Evolutionary conservation across 116 monocot genomes (phyloP), one percentile per base, ranked within the genome.

Genomic region (Zostera marina): DNA sequence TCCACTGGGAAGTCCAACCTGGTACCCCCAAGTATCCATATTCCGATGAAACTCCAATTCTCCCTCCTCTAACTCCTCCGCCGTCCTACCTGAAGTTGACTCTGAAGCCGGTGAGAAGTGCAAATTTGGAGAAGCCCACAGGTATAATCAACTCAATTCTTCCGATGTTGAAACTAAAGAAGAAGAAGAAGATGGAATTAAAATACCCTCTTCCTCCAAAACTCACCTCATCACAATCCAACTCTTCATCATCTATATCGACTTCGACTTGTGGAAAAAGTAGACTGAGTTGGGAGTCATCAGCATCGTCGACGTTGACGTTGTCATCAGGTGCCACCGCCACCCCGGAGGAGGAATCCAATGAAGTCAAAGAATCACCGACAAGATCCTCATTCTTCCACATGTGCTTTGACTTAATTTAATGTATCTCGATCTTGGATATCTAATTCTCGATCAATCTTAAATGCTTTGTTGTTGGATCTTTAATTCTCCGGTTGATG

Each of bases 1-100:
- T 87, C 73, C 0, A 63, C 8, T 87, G 87, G 87, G 87, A 87
- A 61, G 74, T 81, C 8, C 76, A 67, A 26, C 87, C 87, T 6
- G 87, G 87, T 4, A 81, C 76, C 0, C 83, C 88, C 0, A 88
- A 88, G 48, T 8, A 75, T 63, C 5, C 69, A 51, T n/a, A n/a
- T 32, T 11, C 38, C 14, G 17, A 56, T 49, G 14, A 53, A 41
- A 17, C 64, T 44, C 8, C 72, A 8, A 9, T 47, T 22, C 68
- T 72, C 22, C 79, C 75, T 59, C 59, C 60, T 11, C 79, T 72
- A 7, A 73, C 83, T 1, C 79, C 88, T 22, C 81, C 88, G 8
- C 83, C 82, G 0, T 83, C 83, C 38, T 83, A 44, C 61, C 22
- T 46, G n/a, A n/a, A n/a, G n/a, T n/a, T n/a, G n/a, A n/a, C n/a